Evolutionary conservation across 345 rosid species (phyloP).

Genomic region (Brassica cretica): DNA sequence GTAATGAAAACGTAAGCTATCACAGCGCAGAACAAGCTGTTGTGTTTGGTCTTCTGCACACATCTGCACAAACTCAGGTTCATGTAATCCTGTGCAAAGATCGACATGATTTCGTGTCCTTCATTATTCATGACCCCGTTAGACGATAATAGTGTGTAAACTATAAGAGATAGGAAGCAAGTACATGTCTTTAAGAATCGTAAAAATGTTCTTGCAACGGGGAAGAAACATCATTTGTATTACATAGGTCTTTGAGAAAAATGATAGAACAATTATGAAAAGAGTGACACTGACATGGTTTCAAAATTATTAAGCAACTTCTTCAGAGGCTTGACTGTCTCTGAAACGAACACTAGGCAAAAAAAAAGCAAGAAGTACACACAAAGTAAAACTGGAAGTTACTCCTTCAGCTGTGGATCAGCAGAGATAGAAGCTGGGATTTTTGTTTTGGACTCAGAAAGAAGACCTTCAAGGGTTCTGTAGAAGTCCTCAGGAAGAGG

Average conservation of each 20-base stretch:
- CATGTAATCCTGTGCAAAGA: conserved; percentile 37
- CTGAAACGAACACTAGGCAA: conserved; percentile 13
- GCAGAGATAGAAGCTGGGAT: conserved; percentile 52
- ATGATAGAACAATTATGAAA: conserved; percentile 25
- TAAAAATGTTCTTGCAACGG: conserved; percentile 34
- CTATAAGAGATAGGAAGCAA: conserved; percentile 38
- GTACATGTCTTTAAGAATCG: conserved; percentile 31
- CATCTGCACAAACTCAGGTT: conserved; percentile 12
- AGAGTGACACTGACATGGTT: conserved; percentile 21
- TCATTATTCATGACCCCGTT: conserved; percentile 20
- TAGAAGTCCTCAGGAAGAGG: conserved; percentile 93
- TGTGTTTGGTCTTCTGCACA: too few relatives aligned
- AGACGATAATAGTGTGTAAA: conserved; percentile 33
- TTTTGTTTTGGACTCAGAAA: conserved; percentile 27
- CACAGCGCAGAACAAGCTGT: too few relatives aligned
- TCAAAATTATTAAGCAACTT: conserved; percentile 30
- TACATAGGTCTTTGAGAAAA: conserved; percentile 5
- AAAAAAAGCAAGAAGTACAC: conserved; percentile 22
- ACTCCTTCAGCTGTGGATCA: conserved; percentile 54
- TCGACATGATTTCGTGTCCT: conserved; percentile 37
- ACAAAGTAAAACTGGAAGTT: conserved; percentile 24
- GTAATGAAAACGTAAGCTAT: conserved; percentile 16
- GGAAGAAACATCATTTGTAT: conserved; percentile 23
- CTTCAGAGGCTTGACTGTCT: background rate
- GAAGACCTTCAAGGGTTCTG: conserved; percentile 61